Base-by-base conservation (phyloP, 768 basidiomycete genomes). In the Pleurotus tuoliensis region DNA sequence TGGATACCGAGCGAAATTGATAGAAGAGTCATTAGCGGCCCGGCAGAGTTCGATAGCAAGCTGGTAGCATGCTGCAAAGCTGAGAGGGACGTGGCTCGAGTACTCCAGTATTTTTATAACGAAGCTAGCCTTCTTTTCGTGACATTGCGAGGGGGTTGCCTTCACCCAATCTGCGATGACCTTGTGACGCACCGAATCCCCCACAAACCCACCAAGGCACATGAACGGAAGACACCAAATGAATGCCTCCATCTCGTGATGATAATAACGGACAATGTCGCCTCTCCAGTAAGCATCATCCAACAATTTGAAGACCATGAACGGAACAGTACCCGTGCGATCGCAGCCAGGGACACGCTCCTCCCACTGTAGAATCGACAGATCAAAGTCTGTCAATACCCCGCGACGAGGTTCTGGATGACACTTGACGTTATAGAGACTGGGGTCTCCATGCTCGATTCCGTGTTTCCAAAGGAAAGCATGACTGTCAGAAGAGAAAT, bases 231-330 rank as follows among this genome's bases (percentile, higher is more conserved):
- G 56, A 20, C 66, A 62, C 68, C 72, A 74, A 2, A 64, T 54
- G 45, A 71, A 69, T 9, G 73, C 64, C 56, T 73, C 72, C n/a
- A 63, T 38, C 40, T 73, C 71, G 53, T 73, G 69, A 16, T 64
- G 61, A 38, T 73, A 73, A 5, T 54, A 40, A 16, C 61, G 64
- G 15, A 47, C 4, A 4, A 64, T 49, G 20, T 61, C 48, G 16
- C 65, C 64, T 5, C 53, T 48, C 45, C 50, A 59, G n/a, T 40
- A 49, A 3, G 53, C 51, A 0, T 61, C n/a, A 4, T 34, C 56
- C 22, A 72, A 59, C 15, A 73, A 55, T 11, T 67, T 64, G 2
- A 69, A 24, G 3, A 68, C 71, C 66, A 72, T 74, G 62, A 74
- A 75, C 18, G 69, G 63, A 4, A 70, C 43, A 13, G 64, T 69